Evolutionary conservation across 306 rosid genomes (phyloP), one percentile per base, ranked within the genome.

Genomic region (Macrotyloma uniflorum): DNA sequence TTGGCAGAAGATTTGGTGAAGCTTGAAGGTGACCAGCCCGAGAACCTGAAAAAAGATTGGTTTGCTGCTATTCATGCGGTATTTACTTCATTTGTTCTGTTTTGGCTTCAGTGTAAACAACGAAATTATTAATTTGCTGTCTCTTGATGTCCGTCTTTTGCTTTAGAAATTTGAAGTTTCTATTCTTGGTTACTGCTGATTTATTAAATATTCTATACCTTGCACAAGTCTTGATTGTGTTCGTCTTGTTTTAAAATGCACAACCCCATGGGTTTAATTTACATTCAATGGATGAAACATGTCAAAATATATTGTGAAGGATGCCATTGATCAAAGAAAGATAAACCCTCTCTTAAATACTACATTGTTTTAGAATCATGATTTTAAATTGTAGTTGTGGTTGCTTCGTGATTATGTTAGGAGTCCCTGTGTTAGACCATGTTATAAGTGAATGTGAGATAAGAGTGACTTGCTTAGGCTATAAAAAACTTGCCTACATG

Each of bases 41-140:
- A 83, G 24, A 61, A 80, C 26, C 53, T 49, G 55, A 67, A 50
- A 18, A 83, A 71, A 38, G 81, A 85, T 78, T 83, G 89, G 87
- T 62, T 78, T 71, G 67, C 84, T 11, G 47, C 58, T 75, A 69
- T 83, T 8, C 64, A 43, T 38, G 54, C 40, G 89, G 91, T 88
- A 83, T 14, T 75, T 19, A 24, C 75, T 80, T 80, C 67, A 22
- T 82, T 79, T 51, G 10, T 49, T 51, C 19, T 24, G 33, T 26
- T 20, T 59, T 50, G 46, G 43, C 33, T 47, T 32, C 24, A 35
- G 64, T 40, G 15, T 24, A 61, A 67, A 38, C 70, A 42, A 50
- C 23, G 57, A 63, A 68, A 19, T 70, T 49, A 35, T 55, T 67
- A 57, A 57, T 54, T 80, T 74, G 38, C 14, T 65, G 40, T 20